These are phyloP conservation scores for Mortierella sp. DNA, from an alignment of 371 early-diverging fungal genomes.

Conservation along the genomic window DNA sequence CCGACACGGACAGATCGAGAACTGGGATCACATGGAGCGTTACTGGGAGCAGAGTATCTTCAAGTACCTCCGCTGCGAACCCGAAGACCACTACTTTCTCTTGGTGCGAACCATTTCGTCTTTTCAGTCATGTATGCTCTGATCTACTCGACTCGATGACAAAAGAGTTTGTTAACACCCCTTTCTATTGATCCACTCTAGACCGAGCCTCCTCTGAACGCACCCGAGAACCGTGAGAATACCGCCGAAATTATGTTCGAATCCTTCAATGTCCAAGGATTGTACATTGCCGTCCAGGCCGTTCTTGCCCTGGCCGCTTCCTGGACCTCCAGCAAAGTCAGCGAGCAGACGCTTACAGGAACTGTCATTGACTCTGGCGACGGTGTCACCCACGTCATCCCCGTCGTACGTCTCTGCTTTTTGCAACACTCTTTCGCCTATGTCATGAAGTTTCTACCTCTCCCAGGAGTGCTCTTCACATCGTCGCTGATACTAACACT, in stretches of 20 bases:
- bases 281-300: conserved; percentile 95
- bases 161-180: not conserved
- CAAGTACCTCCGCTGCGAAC: conserved; percentile 97
- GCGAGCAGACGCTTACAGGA: conserved; percentile 90
- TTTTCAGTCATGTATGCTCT: not conserved
- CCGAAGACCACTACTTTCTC: conserved; percentile 96
- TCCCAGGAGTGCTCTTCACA: not conserved
- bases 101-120: conserved; percentile 59
- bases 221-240: conserved; percentile 94
- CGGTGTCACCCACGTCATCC: conserved; percentile 99
- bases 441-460: not conserved
- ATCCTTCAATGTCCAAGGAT: conserved; percentile 88
- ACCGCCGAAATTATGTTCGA: conserved; percentile 95
- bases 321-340: conserved; percentile 85
- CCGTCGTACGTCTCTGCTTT: conserved; percentile 75
- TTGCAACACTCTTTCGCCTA: not conserved
- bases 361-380: conserved; percentile 98
- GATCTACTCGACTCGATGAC: not conserved
- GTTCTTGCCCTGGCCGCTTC: conserved; percentile 91
- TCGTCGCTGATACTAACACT: not conserved
- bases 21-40: conserved; percentile 95
- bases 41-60: conserved; percentile 98
- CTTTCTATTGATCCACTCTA: conserved; percentile 21
- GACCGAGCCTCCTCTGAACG: conserved; percentile 93
- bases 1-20: conserved; percentile 90